Evolutionary conservation across 176 grass and related monocot species (phyloP).

Genomic region (Dactylis glomerata): DNA sequence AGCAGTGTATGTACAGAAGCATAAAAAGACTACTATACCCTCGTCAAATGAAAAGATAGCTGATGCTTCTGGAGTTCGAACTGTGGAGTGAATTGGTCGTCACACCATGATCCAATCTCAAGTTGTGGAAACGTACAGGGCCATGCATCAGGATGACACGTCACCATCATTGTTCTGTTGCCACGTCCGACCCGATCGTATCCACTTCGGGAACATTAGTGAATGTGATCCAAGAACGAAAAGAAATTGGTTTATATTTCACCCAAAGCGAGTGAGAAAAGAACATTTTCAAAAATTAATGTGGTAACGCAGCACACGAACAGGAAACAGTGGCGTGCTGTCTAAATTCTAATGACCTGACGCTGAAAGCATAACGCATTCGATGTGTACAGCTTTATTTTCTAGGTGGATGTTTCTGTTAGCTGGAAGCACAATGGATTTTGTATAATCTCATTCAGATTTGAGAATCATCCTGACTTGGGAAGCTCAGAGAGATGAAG

Average conservation of each 20-base stretch:
- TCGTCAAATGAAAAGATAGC: no score
- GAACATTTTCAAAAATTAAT: neutral
- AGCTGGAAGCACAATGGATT: neutral
- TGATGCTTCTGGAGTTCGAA: no score
- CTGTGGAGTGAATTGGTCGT: no score
- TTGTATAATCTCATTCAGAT: neutral
- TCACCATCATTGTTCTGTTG: neutral
- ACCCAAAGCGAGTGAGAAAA: neutral
- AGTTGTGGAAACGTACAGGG: neutral
- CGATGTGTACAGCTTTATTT: neutral
- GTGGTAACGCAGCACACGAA: neutral
- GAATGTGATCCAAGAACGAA: no score
- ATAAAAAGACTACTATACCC: no score
- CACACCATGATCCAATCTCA: neutral
- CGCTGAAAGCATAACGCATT: neutral
- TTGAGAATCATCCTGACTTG: no score
- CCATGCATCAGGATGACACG: neutral
- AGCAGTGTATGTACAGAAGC: no score
- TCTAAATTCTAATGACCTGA: neutral
- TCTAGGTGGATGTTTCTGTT: neutral
- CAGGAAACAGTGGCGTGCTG: neutral
- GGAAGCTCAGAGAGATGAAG: neutral
- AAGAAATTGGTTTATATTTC: neutral
- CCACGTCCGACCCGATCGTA: neutral
- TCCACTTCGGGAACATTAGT: neutral